phyloP scores from a whole-genome alignment of 176 grass and related monocot species.

The Carex pumila region DNA sequence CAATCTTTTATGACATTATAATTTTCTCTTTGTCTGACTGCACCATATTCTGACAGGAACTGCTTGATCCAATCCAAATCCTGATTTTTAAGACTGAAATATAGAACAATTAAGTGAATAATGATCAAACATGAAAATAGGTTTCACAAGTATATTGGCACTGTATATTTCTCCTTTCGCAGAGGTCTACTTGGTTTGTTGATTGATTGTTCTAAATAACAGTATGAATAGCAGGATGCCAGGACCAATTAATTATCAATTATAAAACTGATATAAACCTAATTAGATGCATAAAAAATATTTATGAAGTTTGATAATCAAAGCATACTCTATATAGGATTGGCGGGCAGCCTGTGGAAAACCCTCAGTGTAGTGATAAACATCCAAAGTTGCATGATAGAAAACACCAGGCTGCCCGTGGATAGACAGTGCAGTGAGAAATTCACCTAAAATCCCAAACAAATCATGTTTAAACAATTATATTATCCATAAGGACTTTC shows the following conservation, averaged over 20 bases:
- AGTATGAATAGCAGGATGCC: not conserved
- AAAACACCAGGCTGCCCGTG: not conserved
- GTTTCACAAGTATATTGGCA: not conserved
- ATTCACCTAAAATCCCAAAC: not conserved
- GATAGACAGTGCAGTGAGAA: not conserved
- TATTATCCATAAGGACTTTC: not conserved
- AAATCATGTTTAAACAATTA: not conserved
- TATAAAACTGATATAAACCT: not conserved
- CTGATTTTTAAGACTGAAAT: not conserved
- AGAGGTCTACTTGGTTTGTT: not conserved
- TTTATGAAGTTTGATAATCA: not conserved
- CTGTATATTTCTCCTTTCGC: not conserved
- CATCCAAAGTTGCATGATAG: constrained; percentile 10
- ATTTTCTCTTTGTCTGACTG: constrained; percentile 4
- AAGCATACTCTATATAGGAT: not conserved
- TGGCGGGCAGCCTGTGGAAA: not conserved
- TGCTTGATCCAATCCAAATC: not conserved
- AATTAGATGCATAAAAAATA: not conserved
- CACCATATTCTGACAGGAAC: not conserved
- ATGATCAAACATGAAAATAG: not conserved
- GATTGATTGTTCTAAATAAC: not conserved
- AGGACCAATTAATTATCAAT: not conserved
- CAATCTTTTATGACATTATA: not conserved
- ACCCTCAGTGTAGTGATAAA: not conserved
- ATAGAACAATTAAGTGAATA: not conserved